Evolutionary conservation across 768 basidiomycete species (phyloP).

Genomic region (Lactarius hatsudake): DNA sequence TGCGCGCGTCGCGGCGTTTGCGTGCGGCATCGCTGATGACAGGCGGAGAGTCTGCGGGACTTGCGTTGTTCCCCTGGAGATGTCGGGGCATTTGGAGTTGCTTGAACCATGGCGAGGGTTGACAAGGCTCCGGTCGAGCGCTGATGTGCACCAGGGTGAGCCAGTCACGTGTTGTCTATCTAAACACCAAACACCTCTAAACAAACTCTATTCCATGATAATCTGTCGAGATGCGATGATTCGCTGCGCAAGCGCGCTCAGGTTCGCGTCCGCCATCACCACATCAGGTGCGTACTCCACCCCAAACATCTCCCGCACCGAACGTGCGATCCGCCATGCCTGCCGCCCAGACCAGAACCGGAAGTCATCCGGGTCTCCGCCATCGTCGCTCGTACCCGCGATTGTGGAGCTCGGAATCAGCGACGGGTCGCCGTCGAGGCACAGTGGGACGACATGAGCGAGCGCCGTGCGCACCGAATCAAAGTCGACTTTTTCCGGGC

Average conservation of each 20-base stretch:
- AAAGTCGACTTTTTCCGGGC: constrained; percentile 63
- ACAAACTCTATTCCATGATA: constrained; percentile 11
- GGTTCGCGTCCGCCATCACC: constrained; percentile 89
- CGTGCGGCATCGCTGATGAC: constrained; percentile 13
- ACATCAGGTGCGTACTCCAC: constrained; percentile 91
- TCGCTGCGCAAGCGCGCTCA: constrained; percentile 78
- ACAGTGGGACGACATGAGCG: constrained; percentile 76
- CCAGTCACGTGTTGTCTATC: neutral
- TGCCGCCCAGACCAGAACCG: constrained; percentile 89
- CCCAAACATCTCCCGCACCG: constrained; percentile 76
- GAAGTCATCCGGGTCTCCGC: constrained; percentile 87
- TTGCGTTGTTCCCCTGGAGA: neutral
- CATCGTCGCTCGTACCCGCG: constrained; percentile 33
- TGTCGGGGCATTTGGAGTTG: neutral
- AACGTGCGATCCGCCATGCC: constrained; percentile 81
- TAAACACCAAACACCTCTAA: neutral
- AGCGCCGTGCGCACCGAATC: constrained; percentile 62
- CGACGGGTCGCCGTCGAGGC: constrained; percentile 82
- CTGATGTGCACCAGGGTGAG: too few relatives aligned
- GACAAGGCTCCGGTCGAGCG: neutral
- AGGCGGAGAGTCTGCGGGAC: neutral
- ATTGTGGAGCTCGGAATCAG: constrained; percentile 59
- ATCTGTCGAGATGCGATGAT: constrained; percentile 77
- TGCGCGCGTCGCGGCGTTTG: constrained; percentile 28
- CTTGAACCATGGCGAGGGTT: neutral